Conservation (phyloP, 192 early-diverging fungal genomes). For the Gigaspora rosea region DNA sequence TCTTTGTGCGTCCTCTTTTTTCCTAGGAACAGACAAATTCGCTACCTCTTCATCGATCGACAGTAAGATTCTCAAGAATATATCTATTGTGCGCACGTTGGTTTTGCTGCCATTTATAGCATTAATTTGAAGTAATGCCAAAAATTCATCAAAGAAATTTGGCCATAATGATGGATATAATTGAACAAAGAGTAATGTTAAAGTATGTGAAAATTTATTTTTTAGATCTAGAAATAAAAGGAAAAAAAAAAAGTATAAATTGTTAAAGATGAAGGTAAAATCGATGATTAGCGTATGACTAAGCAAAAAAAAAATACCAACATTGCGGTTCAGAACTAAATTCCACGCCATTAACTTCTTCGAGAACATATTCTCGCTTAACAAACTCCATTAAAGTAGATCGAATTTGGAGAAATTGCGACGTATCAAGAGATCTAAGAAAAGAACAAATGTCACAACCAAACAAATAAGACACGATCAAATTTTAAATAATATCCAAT, state of each 20-base stretch:
- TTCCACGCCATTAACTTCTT: slow-evolving; percentile 36
- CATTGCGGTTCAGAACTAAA: slow-evolving; percentile 56
- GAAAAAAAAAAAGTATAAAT: background rate
- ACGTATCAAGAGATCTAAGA: slow-evolving; percentile 39
- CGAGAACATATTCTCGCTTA: slow-evolving; percentile 55
- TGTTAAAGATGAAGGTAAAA: background rate
- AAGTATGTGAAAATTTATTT: slow-evolving; percentile 84
- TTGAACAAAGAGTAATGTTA: slow-evolving; percentile 81
- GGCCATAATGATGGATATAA: slow-evolving; percentile 87
- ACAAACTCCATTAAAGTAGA: slow-evolving; percentile 62
- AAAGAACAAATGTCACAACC: too few species aligned
- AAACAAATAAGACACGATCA: too few species aligned
- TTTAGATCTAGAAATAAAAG: slow-evolving; percentile 48
- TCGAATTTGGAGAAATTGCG: slow-evolving; percentile 52
- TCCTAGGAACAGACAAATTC: slow-evolving; percentile 65
- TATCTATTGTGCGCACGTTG: slow-evolving; percentile 61
- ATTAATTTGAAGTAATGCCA: slow-evolving; percentile 61
- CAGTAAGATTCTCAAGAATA: slow-evolving; percentile 75
- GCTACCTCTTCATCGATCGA: slow-evolving; percentile 91
- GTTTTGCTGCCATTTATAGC: slow-evolving; percentile 48
- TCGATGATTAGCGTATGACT: too few species aligned
- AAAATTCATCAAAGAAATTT: slow-evolving; percentile 83
- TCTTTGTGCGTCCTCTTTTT: slow-evolving; percentile 62
- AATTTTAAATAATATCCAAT: background rate
- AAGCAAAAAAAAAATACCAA: background rate